Percentiles rank a stretch among this genome's conserved stretches.
These are phyloP conservation scores for Trichoderma reesei DNA, from an alignment of 495 filamentous ascomycete species.

Conservation along the genomic window DNA sequence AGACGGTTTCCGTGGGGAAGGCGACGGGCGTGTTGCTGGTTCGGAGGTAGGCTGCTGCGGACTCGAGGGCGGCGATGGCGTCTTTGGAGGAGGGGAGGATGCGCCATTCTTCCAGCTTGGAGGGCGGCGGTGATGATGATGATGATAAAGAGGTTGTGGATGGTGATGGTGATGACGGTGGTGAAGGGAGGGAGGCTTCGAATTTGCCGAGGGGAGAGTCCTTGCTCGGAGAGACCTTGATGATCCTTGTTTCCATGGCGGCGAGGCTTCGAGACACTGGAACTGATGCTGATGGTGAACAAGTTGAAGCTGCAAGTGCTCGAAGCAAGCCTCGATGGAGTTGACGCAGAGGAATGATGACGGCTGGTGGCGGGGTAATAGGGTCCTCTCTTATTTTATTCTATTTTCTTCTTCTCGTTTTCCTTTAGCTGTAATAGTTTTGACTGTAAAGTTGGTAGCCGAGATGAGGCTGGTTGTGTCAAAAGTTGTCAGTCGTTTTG, in stretches of 20 bases:
- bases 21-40: slow-evolving; percentile 67
- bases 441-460: too few species aligned
- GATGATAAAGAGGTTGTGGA: too few species aligned
- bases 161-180: too few species aligned
- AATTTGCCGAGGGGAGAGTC: slow-evolving; percentile 18
- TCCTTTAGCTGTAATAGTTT: neutral
- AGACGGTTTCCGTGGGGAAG: slow-evolving; percentile 97
- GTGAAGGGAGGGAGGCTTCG: neutral
- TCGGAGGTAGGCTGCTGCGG: slow-evolving; percentile 52
- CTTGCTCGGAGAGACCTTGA: slow-evolving; percentile 20
- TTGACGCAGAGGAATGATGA: neutral
- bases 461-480: too few species aligned
- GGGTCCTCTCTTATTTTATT: neutral
- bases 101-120: slow-evolving; percentile 16
- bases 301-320: neutral
- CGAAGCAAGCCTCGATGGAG: neutral
- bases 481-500: too few species aligned
- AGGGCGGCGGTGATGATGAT: neutral
- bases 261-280: neutral
- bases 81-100: slow-evolving; percentile 10
- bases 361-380: neutral
- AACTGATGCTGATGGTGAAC: neutral
- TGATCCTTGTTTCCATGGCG: slow-evolving; percentile 25
- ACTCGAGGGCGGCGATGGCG: slow-evolving; percentile 24
- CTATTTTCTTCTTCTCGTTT: neutral